Base-by-base conservation (phyloP, 169 alveolate species). In the Plasmodium sp. region DNA sequence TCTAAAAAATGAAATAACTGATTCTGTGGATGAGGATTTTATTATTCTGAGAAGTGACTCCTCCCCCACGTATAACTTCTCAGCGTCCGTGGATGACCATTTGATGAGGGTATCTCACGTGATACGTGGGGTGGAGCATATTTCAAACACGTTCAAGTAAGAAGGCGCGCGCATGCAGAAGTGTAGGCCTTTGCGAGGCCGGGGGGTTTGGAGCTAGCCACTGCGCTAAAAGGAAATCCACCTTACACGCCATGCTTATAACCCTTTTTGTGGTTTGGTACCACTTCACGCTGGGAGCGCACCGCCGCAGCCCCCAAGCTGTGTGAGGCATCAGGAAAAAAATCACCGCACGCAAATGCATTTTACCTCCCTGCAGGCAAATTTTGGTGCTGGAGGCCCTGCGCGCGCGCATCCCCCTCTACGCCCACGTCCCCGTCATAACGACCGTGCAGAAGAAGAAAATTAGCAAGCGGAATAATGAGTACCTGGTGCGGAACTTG, bases 11-110 rank as follows among this genome's bases (percentile, higher is more conserved):
- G 88, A 84, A 54, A 95, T 83, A n/a, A 73, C n/a, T 31, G 94
- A 75, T 41, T 62, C 58, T 22, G 85, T 85, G 16, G 67, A 92
- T 33, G 98, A 94, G 84, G 98, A 97, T 92, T 95, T 96, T 92
- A 93, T 97, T 27, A 51, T 97, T 43, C 39, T 97, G 39, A 85
- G 97, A 43, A 92, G 97, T 27, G 94, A 94, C 72, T 95, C 96
- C 41, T 82, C 62, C n/a, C 97, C 98, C 10, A 97, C 98, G 36
- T 97, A 97, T 92, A 97, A 97, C 94, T 97, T 97, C 75, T 92
- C 97, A 62, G 95, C 91, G 5, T 96, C 97, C 16, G 97, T 97
- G 43, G 98, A 97, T 93, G 98, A 97, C 91, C 84, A 92, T 56
- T 67, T 94, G 67, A 96, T 96, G 97, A 96, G 93, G 33, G 93